Conservation (phyloP, 148 eudicot genomes). For the Tetragonia tetragonoides region DNA sequence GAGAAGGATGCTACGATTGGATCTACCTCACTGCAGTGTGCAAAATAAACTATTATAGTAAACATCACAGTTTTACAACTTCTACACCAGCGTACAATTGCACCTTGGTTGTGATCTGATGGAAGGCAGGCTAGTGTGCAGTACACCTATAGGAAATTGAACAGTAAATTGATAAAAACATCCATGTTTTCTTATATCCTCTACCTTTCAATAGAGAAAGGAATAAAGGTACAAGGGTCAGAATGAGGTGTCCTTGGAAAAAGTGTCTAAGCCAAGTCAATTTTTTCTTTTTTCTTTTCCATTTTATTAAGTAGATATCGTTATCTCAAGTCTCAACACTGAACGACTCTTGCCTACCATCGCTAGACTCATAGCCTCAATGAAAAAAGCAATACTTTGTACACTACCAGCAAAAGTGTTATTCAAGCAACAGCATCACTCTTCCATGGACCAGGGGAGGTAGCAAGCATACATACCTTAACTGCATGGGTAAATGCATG, state of each 20-base stretch:
- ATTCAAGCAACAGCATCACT: background rate
- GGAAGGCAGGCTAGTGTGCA: background rate
- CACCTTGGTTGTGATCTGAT: background rate
- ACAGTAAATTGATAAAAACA: too few relatives aligned
- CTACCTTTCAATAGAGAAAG: too few relatives aligned
- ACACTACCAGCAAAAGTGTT: background rate
- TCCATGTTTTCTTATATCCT: too few relatives aligned
- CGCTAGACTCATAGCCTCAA: background rate
- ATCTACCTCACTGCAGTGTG: slow-evolving; percentile 87
- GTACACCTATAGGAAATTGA: too few relatives aligned
- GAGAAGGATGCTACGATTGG: slow-evolving; percentile 96
- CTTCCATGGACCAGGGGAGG: background rate
- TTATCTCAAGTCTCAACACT: too few relatives aligned
- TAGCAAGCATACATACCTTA: slow-evolving; percentile 47
- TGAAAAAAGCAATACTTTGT: background rate
- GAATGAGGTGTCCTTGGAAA: too few relatives aligned
- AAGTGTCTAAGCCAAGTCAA: too few relatives aligned
- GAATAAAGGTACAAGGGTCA: too few relatives aligned
- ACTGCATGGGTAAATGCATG: slow-evolving; percentile 83
- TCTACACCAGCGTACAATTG: background rate
- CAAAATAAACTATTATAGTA: slow-evolving; percentile 17
- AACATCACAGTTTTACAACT: background rate
- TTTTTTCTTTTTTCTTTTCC: too few relatives aligned
- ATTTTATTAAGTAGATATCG: too few relatives aligned
- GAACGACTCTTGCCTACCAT: background rate